Evolutionary conservation across 768 basidiomycete species (phyloP).

Genomic region (Collybia sp.): DNA sequence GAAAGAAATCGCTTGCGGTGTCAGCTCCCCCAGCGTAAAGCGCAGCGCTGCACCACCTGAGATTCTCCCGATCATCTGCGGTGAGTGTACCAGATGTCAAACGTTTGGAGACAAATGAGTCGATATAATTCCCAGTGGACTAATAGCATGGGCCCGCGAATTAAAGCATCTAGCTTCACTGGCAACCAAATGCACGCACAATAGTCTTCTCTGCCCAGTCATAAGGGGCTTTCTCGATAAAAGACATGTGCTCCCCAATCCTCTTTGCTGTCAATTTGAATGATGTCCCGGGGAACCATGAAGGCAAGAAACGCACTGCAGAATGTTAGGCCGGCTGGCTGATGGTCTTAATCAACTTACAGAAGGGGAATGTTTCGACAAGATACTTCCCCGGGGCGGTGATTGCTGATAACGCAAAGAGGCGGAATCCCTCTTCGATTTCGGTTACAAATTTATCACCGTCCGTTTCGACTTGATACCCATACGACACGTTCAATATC

Average conservation of each 20-base stretch:
- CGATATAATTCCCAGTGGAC: no score
- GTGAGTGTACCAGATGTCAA: no score
- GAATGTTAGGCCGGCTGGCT: background rate
- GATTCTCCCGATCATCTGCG: no score
- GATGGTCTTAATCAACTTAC: background rate
- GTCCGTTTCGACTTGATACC: background rate
- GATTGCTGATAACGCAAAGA: background rate
- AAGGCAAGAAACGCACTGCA: background rate
- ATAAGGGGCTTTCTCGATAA: background rate
- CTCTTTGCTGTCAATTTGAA: background rate
- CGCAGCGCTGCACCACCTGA: constrained; percentile 41
- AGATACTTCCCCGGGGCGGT: background rate
- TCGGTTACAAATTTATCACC: background rate
- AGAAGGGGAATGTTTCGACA: background rate
- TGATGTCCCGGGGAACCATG: background rate
- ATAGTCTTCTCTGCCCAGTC: no score
- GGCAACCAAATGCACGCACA: no score
- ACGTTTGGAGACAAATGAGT: no score
- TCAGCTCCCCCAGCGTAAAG: constrained; percentile 46
- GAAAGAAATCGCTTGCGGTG: constrained; percentile 18
- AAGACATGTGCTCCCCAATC: background rate
- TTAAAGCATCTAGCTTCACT: no score
- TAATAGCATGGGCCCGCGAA: no score
- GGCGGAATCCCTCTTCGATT: background rate
- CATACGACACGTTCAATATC: background rate